phyloP scores from a whole-genome alignment of 75 land plant genomes.

The Pinus taeda region DNA sequence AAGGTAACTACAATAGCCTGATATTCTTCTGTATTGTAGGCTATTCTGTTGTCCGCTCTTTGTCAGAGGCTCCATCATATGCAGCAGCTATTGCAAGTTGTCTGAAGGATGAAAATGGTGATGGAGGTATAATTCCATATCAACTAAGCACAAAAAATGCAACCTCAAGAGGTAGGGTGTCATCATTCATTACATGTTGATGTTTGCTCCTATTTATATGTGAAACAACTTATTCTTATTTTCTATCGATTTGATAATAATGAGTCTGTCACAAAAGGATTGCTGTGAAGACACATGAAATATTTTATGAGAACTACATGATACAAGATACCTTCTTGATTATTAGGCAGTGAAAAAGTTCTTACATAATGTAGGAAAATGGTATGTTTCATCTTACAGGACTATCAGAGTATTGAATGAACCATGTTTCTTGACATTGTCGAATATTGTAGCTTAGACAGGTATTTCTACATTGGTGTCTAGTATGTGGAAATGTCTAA shows the following conservation, averaged over 20 bases:
- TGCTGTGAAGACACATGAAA: neutral
- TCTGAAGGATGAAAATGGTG: conserved; percentile 28
- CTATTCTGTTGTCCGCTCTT: conserved; percentile 92
- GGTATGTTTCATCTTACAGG: neutral
- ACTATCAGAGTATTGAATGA: too few species aligned
- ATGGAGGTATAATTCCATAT: conserved; percentile 3
- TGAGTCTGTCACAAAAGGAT: neutral
- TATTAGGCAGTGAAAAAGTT: neutral
- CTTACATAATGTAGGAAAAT: neutral
- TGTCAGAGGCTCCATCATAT: conserved; percentile 94
- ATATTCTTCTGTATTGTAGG: conserved; percentile 38
- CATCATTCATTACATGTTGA: neutral
- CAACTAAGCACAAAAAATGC: conserved; percentile 24
- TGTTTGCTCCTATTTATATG: conserved; percentile 6
- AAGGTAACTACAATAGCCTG: neutral
- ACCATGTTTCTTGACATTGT: too few species aligned
- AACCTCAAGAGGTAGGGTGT: conserved; percentile 65
- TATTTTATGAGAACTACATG: neutral
- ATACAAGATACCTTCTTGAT: neutral
- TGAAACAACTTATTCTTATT: neutral
- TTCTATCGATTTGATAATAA: neutral
- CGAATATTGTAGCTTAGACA: too few species aligned
- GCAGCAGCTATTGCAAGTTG: conserved; percentile 84
- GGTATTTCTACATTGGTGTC: too few species aligned
- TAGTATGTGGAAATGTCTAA: too few species aligned